phyloP scores from a whole-genome alignment of 345 rosid species.

The Camelina laxa region DNA sequence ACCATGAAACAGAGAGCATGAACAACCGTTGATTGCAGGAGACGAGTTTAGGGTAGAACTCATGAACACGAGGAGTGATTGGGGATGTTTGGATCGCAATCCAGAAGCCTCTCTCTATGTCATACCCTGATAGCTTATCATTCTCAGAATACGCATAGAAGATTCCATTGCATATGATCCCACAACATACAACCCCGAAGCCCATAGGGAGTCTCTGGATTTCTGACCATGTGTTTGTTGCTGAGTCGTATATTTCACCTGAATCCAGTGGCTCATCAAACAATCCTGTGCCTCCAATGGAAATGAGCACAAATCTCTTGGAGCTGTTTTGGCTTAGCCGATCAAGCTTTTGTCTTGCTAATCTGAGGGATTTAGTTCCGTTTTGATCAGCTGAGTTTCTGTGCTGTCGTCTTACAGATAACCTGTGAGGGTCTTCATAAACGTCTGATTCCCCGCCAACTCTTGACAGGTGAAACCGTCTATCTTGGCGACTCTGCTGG shows the following conservation, averaged over 20 bases:
- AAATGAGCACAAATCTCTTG: constrained; percentile 72
- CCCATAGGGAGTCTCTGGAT: constrained; percentile 79
- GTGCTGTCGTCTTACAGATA: constrained; percentile 77
- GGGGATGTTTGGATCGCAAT: constrained; percentile 77
- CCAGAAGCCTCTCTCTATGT: constrained; percentile 93
- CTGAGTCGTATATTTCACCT: constrained; percentile 91
- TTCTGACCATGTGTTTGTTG: constrained; percentile 83
- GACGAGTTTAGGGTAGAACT: constrained; percentile 90
- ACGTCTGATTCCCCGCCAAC: constrained; percentile 79
- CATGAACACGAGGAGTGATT: constrained; percentile 87
- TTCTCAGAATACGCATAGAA: constrained; percentile 88
- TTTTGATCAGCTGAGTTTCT: constrained; percentile 59
- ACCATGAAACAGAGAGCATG: constrained; percentile 97
- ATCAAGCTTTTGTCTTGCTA: constrained; percentile 60
- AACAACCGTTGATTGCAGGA: constrained; percentile 73
- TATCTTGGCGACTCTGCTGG: constrained; percentile 72
- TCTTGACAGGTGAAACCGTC: constrained; percentile 70
- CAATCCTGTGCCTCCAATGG: constrained; percentile 82
- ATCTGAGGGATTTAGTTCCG: constrained; percentile 60
- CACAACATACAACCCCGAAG: constrained; percentile 76
- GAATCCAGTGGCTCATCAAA: constrained; percentile 91
- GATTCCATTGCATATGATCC: constrained; percentile 78
- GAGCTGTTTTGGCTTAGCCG: constrained; percentile 49
- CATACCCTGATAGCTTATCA: constrained; percentile 90
- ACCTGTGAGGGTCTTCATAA: constrained; percentile 95